A percentile compares a stretch with the other conserved stretches of the same genome.
Conservation (phyloP, 257 asterid species). For the Lantana camara region DNA sequence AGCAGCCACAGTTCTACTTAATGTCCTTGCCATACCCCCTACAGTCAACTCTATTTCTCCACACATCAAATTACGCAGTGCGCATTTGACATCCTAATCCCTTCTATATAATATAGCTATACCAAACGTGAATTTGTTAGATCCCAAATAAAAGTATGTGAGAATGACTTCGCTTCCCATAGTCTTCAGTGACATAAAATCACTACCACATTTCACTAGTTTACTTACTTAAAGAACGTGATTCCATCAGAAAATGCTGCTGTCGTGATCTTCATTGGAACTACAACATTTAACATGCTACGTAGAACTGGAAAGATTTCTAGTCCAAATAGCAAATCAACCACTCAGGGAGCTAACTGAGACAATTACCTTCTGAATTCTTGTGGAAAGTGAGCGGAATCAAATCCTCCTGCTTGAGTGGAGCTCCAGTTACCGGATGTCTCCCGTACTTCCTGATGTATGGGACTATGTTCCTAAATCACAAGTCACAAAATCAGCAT, state of each 20-base stretch:
- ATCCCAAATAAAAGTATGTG: background rate
- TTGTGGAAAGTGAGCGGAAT: constrained; percentile 84
- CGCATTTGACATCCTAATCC: constrained; percentile 9
- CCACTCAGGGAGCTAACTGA: background rate
- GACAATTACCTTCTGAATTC: constrained; percentile 74
- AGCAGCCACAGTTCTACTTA: constrained; percentile 1
- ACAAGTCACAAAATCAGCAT: constrained; percentile 16
- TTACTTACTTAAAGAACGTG: background rate
- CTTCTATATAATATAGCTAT: background rate
- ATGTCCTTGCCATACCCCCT: background rate
- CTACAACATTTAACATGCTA: background rate
- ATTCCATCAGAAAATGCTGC: background rate
- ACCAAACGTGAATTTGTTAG: background rate
- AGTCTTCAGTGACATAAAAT: constrained; percentile 15
- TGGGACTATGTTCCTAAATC: constrained; percentile 73
- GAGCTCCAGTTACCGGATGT: constrained; percentile 90
- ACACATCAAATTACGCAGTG: background rate
- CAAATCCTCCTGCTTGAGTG: constrained; percentile 74
- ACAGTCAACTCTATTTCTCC: constrained; percentile 4
- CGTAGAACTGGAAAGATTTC: too few species aligned
- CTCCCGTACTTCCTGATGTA: constrained; percentile 87
- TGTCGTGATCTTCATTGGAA: constrained; percentile 4
- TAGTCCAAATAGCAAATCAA: background rate
- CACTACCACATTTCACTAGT: background rate
- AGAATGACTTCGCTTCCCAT: background rate